Evolutionary conservation across 2,329 filamentous ascomycete species (phyloP).

Genomic region (Fusarium sp.): DNA sequence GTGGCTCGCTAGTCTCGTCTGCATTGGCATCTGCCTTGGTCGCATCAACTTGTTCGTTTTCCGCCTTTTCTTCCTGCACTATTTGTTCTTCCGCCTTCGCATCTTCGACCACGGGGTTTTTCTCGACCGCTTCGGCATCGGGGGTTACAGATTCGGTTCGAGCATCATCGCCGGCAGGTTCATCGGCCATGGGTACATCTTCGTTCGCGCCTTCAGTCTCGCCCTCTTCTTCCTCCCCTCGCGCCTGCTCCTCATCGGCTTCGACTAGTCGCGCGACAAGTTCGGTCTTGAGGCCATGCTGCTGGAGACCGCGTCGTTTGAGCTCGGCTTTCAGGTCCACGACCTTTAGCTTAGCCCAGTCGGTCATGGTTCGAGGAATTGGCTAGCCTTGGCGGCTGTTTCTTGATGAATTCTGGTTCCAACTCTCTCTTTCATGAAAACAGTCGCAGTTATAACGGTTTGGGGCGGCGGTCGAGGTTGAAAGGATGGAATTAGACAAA

Average conservation of each 20-base stretch:
- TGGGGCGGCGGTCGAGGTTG: background rate
- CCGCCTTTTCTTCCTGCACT: background rate
- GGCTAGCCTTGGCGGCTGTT: slow-evolving; percentile 9
- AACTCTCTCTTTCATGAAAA: background rate
- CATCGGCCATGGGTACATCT: slow-evolving; percentile 23
- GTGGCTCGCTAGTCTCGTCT: slow-evolving; percentile 10
- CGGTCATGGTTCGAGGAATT: slow-evolving; percentile 56
- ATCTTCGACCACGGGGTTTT: slow-evolving; percentile 6
- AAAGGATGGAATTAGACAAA: slow-evolving; percentile 7
- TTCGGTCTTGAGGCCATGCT: slow-evolving; percentile 78
- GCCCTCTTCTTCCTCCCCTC: slow-evolving; percentile 15
- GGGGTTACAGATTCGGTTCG: background rate
- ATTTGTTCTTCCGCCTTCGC: slow-evolving; percentile 13
- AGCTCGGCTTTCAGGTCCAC: slow-evolving; percentile 81
- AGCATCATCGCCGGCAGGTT: slow-evolving; percentile 18
- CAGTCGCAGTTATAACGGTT: background rate
- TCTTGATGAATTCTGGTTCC: background rate
- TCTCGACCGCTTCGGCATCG: slow-evolving; percentile 12
- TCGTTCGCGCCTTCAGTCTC: slow-evolving; percentile 20
- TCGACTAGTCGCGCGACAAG: slow-evolving; percentile 73
- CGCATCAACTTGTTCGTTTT: background rate
- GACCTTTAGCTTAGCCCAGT: slow-evolving; percentile 75
- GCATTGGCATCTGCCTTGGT: slow-evolving; percentile 8
- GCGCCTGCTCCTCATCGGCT: slow-evolving; percentile 28
- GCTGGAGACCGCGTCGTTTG: slow-evolving; percentile 76